Conservation (phyloP, 768 basidiomycete species). For the Stropharia rugosoannulata region DNA sequence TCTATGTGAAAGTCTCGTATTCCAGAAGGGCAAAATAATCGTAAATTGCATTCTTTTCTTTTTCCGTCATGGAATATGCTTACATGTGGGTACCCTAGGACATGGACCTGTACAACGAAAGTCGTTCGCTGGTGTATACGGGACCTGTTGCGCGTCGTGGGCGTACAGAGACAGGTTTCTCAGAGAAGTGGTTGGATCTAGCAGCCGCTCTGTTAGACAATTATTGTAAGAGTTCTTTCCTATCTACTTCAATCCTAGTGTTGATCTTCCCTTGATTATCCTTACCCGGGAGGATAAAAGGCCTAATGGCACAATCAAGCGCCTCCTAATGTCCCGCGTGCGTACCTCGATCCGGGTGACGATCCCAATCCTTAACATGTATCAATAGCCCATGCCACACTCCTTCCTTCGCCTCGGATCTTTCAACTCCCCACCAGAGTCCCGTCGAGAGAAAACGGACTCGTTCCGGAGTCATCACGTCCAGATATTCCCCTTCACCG, state of each 20-base stretch:
- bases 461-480: conserved; percentile 53
- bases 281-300: conserved; percentile 62
- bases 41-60: too few species aligned
- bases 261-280: conserved; percentile 46
- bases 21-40: conserved; percentile 78
- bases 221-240: conserved; percentile 51
- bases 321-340: conserved; percentile 67
- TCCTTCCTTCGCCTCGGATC: conserved; percentile 75
- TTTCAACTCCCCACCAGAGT: conserved; percentile 60
- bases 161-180: conserved; percentile 63
- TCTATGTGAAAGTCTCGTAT: conserved; percentile 72
- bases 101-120: conserved; percentile 77
- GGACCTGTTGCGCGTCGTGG: conserved; percentile 61
- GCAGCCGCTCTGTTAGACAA: conserved; percentile 73
- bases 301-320: conserved; percentile 44
- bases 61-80: not conserved
- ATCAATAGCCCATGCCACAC: conserved; percentile 69
- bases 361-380: not conserved
- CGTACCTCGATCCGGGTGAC: conserved; percentile 19
- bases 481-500: conserved; percentile 71
- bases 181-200: conserved; percentile 64
- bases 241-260: not conserved
- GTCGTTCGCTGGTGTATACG: conserved; percentile 67
- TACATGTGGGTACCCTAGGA: conserved; percentile 48
- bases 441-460: conserved; percentile 60